Evolutionary conservation across 164 flowering plant genomes (phyloP), one percentile per base, ranked within the genome.

Genomic region (Macadamia tetraphylla): DNA sequence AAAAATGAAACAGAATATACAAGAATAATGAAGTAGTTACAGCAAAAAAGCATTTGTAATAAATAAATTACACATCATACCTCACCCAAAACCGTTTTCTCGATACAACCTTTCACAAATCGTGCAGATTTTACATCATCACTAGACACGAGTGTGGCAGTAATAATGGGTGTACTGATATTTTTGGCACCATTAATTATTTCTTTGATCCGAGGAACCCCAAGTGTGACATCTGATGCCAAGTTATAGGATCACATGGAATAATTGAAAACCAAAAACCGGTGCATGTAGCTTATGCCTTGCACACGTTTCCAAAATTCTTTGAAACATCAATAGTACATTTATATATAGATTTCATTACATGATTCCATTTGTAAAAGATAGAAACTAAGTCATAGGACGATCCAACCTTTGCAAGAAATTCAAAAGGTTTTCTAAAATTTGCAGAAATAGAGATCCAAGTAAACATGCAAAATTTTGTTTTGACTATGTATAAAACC

Each of bases 161-260:
- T 84, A 67, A 95, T 88, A 67, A 95, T 83, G 53, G 99, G 99
- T 48, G 99, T 95, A 65, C 88, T 88, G 67, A 95, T 95, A 51
- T 78, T 89, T 79, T 95, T 92, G 58, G 94, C 79, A 53, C 81
- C 99, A 78, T 92, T 83, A 18, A 95, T 87, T 49, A 95, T 92
- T 83, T 95, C 99, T 71, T 81, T 88, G 67, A 95, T 89, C 56
- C 98, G 90, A 68, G 99, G 99, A 78, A 95, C 99, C 70, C 99
- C 99, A 70, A 84, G 99, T 29, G 99, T 95, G 60, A 95, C 80
- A 77, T 92, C 99, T 95, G 68, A 68, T 52, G 71, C 46, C 62
- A 63, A 73, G 76, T 83, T 81, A 86, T 74, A 78, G 79, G 65
- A 75, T 67, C 65, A 74, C 67, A 64, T 32, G 43, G 57, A 53